Base-by-base conservation (phyloP, 2,329 filamentous ascomycete species). In the Cladophialophora carrionii region DNA sequence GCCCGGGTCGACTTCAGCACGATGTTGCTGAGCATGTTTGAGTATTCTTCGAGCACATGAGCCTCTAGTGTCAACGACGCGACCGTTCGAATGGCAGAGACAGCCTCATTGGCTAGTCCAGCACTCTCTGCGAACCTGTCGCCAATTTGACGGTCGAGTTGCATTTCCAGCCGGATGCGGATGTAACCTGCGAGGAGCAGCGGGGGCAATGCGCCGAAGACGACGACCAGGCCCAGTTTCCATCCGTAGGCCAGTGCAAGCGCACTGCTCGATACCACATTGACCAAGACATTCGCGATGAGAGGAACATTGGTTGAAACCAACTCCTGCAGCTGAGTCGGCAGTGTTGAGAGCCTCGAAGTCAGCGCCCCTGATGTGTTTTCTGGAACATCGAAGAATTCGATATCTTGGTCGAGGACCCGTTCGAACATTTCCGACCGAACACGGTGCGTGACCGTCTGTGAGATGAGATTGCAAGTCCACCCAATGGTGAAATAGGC, bases 101-200 rank as follows among this genome's bases (percentile, higher is more conserved):
- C 79, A 0, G 82, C 81, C 65, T 85, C 83, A 3, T 81, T 79
- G 0, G 83, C 84, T 3, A 83, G 72, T 3, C 77, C 77, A 32
- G 81, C 83, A 63, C 82, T 84, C 56, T 76, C 73, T 1, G 81
- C 76, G 70, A 80, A 85, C n/a, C 75, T 74, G 2, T 76, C 73
- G 2, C 78, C 77, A 5, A 78, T 82, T 26, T 80, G 76, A 0
- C 76, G 74, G 51, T 85, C 80, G 10, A 84, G 78, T 54, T 77
- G 78, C 62, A 76, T 76, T 67, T 84, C 80, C 12, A 85, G 76
- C 20, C 81, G 78, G 59, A 85, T 82, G 1, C 83, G 77, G 4
- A 81, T 64, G 56, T 81, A 83, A 2, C 83, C 83, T 0, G 80
- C 75, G 0, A 74, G 71, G 1, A 84, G 71, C 20, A 85, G 73